Evolutionary conservation across 768 basidiomycete genomes (phyloP).

Genomic region (Leucosporidium scottii): DNA sequence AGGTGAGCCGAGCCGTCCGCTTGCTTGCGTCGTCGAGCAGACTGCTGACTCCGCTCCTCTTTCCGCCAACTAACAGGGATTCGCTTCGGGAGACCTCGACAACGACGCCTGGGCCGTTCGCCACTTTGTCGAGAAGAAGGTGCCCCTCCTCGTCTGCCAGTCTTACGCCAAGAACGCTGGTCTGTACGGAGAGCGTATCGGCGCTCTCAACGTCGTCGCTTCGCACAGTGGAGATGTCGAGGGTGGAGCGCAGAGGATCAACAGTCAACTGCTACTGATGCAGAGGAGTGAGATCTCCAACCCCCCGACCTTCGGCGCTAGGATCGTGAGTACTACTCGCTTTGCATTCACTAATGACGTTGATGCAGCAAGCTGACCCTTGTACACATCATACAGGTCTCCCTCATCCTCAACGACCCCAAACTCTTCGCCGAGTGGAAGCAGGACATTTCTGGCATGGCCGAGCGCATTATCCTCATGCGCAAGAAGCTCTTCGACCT

Average conservation of each 20-base stretch:
- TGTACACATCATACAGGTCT: slow-evolving; percentile 2
- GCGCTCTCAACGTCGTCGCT: slow-evolving; percentile 74
- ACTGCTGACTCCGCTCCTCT: slow-evolving; percentile 88
- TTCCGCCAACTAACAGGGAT: slow-evolving; percentile 86
- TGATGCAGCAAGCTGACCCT: neutral
- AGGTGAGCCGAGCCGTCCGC: slow-evolving; percentile 1
- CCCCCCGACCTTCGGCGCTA: slow-evolving; percentile 84
- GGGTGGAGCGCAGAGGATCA: slow-evolving; percentile 72
- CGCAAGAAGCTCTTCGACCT: slow-evolving; percentile 71
- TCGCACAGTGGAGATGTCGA: slow-evolving; percentile 48
- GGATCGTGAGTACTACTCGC: slow-evolving; percentile 55
- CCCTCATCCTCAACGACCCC: slow-evolving; percentile 60
- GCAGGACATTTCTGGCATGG: slow-evolving; percentile 53
- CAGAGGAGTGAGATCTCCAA: slow-evolving; percentile 97
- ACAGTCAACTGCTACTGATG: slow-evolving; percentile 90
- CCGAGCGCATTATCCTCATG: slow-evolving; percentile 88
- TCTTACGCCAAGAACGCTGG: slow-evolving; percentile 99
- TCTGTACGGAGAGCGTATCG: slow-evolving; percentile 94
- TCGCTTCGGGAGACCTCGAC: slow-evolving; percentile 85
- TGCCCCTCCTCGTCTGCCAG: slow-evolving; percentile 78
- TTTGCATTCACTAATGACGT: neutral
- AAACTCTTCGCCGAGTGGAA: slow-evolving; percentile 82
- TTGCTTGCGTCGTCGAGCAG: neutral
- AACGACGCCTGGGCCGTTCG: slow-evolving; percentile 92
- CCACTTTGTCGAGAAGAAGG: slow-evolving; percentile 83